Evolutionary conservation across 2,329 filamentous ascomycete genomes (phyloP), one percentile per base, ranked within the genome.

Genomic region (Zymoseptoria brevis): DNA sequence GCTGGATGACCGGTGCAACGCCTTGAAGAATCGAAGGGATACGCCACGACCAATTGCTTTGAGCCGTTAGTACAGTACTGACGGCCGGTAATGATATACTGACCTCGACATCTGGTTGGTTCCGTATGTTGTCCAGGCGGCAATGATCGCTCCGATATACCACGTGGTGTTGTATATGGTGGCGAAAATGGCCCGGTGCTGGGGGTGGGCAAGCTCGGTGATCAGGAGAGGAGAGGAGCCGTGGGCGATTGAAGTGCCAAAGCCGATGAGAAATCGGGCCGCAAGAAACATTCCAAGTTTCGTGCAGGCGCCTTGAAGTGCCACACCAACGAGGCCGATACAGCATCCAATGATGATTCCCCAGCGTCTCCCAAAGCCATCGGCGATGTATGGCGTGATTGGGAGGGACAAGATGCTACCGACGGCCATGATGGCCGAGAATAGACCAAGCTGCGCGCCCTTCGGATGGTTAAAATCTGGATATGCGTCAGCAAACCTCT

Each of bases 21-120:
- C 77, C 76, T 66, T 85, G 83, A 1, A 82, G 67, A 3, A 83
- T 72, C 1, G 79, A 79, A 0, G 82, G 83, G 19, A 83, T 73
- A 52, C 79, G 74, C 81, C 79, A 81, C 0, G 76, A 75, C 81
- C 80, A 83, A 67, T 62, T 73, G 56, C 51, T 53, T 16, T 3
- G 22, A 8, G 11, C 5, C 13, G 19, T 53, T 19, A 53, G 51
- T 24, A 24, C 22, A 6, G 22, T 24, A 29, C 7, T 8, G 26
- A 30, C 7, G n/a, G 4, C 22, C 11, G 8, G n/a, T 30, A 13
- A 19, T 30, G 35, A n/a, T 45, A 45, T 45, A 29, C 51, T 53
- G 8, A 53, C 51, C 65, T 73, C 8, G 60, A 26, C 19, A 76
- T 75, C 50, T 72, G 72, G 21, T 75, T 70, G 0, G 75, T 79